Conservation (phyloP, 352 stramenopile species). For the Pythium phragmiticola region DNA sequence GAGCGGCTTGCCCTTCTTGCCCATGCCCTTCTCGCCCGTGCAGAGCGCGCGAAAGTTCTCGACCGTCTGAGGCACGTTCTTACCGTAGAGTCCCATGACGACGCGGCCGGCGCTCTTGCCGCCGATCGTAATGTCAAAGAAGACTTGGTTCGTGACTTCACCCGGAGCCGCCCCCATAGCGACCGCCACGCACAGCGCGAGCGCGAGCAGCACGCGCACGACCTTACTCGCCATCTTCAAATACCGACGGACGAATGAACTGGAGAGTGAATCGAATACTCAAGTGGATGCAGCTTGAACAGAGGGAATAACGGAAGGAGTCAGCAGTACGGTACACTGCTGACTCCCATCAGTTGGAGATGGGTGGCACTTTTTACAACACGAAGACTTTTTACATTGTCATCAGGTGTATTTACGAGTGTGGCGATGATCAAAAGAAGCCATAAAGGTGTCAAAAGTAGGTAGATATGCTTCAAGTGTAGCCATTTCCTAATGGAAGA, state of each 20-base stretch:
- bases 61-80: slow-evolving; percentile 84
- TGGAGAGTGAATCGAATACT: no score
- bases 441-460: no score
- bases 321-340: no score
- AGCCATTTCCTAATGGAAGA: no score
- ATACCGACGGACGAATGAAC: neutral
- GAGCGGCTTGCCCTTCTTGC: slow-evolving; percentile 92
- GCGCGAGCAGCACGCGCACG: slow-evolving; percentile 29
- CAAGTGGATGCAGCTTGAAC: no score
- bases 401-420: no score
- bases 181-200: slow-evolving; percentile 43
- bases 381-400: no score
- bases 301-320: no score
- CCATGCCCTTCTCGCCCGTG: slow-evolving; percentile 79
- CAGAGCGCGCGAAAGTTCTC: slow-evolving; percentile 75
- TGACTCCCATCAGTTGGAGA: no score
- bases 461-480: no score
- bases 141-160: slow-evolving; percentile 91
- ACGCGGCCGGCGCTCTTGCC: slow-evolving; percentile 91
- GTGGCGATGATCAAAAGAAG: no score
- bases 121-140: slow-evolving; percentile 98
- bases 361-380: no score
- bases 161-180: slow-evolving; percentile 38
- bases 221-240: slow-evolving; percentile 54
- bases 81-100: slow-evolving; percentile 77